Evolutionary conservation across 306 rosid species (phyloP).

Genomic region (Pterocarpus santalinus): DNA sequence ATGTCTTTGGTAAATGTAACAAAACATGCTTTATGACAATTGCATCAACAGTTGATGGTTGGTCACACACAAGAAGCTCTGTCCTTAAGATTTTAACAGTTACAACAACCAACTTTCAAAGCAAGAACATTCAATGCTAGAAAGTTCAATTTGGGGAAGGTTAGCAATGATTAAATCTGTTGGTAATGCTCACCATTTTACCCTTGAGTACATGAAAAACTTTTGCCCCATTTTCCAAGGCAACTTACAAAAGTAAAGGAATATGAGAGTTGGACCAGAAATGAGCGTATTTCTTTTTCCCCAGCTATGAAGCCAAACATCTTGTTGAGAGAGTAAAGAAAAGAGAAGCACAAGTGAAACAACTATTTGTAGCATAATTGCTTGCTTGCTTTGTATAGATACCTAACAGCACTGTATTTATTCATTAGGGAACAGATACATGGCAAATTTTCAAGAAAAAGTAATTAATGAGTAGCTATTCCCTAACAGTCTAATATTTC

Average conservation of each 20-base stretch:
- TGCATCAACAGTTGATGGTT: conserved; percentile 18
- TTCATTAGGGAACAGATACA: no score
- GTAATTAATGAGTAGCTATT: not conserved
- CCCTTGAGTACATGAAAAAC: conserved; percentile 8
- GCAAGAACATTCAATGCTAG: conserved; percentile 18
- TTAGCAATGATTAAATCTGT: conserved; percentile 16
- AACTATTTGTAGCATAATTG: not conserved
- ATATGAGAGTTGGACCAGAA: not conserved
- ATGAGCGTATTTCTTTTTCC: not conserved
- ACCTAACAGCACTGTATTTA: no score
- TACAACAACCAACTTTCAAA: not conserved
- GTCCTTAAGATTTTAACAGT: conserved; percentile 5
- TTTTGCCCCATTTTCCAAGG: not conserved
- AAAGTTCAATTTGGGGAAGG: conserved; percentile 29
- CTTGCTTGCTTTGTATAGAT: no score
- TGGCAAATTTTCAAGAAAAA: no score
- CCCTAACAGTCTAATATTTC: not conserved
- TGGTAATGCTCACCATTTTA: conserved; percentile 27
- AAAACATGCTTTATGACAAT: conserved; percentile 30
- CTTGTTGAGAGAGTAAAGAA: not conserved
- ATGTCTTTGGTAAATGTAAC: conserved; percentile 33
- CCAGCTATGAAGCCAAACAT: conserved; percentile 14
- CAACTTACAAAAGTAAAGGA: conserved; percentile 4
- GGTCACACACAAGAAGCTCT: conserved; percentile 5
- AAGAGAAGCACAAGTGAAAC: not conserved